Percentiles rank a stretch among this genome's conserved stretches.
phyloP scores from a whole-genome alignment of 1,284 basidiomycete genomes.

The Trichosporon coremiiforme region DNA sequence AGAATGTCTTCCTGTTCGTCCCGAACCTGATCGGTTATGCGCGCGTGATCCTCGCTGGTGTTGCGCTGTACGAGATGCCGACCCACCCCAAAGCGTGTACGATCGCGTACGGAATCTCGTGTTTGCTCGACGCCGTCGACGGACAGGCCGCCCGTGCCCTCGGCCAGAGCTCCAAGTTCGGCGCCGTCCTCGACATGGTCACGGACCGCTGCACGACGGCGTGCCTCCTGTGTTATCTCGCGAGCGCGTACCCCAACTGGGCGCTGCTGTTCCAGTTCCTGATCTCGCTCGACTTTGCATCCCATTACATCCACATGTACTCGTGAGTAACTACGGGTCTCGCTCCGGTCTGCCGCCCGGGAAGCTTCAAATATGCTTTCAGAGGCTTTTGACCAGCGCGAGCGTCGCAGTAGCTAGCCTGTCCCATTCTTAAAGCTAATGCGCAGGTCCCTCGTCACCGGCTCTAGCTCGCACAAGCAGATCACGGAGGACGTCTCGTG shows the following conservation, averaged over 20 bases:
- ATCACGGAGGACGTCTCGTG: conserved; percentile 88
- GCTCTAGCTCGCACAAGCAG: conserved; percentile 87
- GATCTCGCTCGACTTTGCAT: conserved; percentile 95
- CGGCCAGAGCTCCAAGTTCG: conserved; percentile 92
- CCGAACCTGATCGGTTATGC: conserved; percentile 97
- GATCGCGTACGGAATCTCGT: conserved; percentile 83
- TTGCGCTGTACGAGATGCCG: conserved; percentile 91
- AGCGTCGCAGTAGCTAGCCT: background rate
- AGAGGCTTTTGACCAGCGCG: background rate
- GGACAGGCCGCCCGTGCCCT: conserved; percentile 88
- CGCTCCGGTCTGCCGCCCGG: background rate
- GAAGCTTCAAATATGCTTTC: no score
- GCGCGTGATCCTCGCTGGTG: conserved; percentile 84
- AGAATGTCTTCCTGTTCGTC: conserved; percentile 94
- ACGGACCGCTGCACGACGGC: conserved; percentile 99
- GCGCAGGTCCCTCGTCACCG: conserved; percentile 84
- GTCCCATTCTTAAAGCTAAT: background rate
- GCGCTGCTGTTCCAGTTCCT: conserved; percentile 90
- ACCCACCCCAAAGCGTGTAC: conserved; percentile 92
- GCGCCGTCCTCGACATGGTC: conserved; percentile 98
- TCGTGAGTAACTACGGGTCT: conserved; percentile 63
- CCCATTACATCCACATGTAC: conserved; percentile 99
- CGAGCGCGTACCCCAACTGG: conserved; percentile 70
- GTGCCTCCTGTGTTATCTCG: conserved; percentile 90
- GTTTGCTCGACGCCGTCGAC: conserved; percentile 91